Evolutionary conservation across 495 filamentous ascomycete genomes (phyloP), one percentile per base, ranked within the genome.

Genomic region (Delitschia confertaspora): DNA sequence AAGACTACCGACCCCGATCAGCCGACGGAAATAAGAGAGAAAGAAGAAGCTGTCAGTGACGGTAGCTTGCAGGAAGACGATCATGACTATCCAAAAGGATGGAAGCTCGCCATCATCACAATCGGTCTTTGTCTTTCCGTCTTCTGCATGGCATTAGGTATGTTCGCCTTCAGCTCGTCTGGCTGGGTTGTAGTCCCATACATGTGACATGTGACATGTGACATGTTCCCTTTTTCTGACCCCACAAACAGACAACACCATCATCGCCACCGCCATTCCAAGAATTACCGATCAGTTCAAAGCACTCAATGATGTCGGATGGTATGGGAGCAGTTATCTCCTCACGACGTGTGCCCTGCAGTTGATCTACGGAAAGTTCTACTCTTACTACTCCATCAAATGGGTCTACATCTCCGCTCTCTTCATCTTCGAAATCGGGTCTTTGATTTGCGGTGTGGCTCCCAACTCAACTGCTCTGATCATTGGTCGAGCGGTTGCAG

Each of bases 221-320:
- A n/a, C n/a, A n/a, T n/a, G 19, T 3, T 39, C 36, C 16, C 17
- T 65, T 41, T 18, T 35, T 47, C 33, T 45, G 48, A 50, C 16
- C 1, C 30, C 45, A 10, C 33, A 31, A 38, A 18, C 54, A 43
- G 79, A 82, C 58, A 80, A 82, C 49, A 84, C 85, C 5, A 89
- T 91, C 50, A 84, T 93, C 38, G 80, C 82, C 9, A 89, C 85
- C 0, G 85, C 85, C 13, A 88, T 89, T 40, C 85, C 85, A 7
- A 76, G 76, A 37, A 91, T 93, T 45, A 88, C 85, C 0, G 79
- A 86, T 58, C 62, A 83, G 32, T 93, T 91, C 62, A 68, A 83
- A 21, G 76, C 80, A 9, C 63, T 91, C 2, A 65, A 71, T 14
- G 85, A 89, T 55, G 80, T 93, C 0, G 85, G 82, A 34, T 89